Conservation (phyloP, 2,329 filamentous ascomycete species). For the Phialocephala subalpina region DNA sequence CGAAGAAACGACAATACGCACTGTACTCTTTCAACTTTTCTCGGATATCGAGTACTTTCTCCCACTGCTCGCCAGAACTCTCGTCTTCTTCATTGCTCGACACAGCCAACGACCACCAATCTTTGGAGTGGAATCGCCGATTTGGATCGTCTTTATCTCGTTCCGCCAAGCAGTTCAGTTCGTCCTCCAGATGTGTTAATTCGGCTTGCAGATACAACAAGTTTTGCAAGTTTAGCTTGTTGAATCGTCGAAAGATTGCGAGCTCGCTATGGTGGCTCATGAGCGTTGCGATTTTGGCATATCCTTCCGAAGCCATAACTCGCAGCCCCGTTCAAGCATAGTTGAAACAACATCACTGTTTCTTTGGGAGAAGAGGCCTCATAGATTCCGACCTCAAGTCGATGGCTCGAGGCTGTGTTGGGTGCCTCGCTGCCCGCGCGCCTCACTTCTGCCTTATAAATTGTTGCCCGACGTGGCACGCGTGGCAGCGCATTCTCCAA, state of each 20-base stretch:
- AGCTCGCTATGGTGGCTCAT: slow-evolving; percentile 13
- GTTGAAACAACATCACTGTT: no score
- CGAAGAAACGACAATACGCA: background rate
- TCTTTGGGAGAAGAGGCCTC: no score
- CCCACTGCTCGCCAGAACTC: slow-evolving; percentile 7
- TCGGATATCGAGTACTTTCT: background rate
- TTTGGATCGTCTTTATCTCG: background rate
- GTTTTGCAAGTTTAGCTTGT: slow-evolving; percentile 8
- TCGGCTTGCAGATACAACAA: slow-evolving; percentile 18
- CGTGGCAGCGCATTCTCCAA: no score
- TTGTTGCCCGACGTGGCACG: no score
- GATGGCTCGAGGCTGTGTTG: no score
- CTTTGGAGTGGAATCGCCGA: background rate
- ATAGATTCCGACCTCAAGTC: no score
- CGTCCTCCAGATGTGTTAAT: background rate
- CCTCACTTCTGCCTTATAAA: no score
- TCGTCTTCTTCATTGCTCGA: background rate
- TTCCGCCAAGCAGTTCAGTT: background rate
- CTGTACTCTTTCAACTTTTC: slow-evolving; percentile 19
- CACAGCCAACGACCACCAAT: slow-evolving; percentile 13
- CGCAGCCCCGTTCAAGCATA: no score
- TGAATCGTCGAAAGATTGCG: slow-evolving; percentile 15
- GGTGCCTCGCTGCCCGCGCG: no score
- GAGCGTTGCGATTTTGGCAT: slow-evolving; percentile 11
- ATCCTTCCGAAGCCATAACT: slow-evolving; percentile 3